Base-by-base conservation (phyloP, 73 alveolate genomes). In the Loxodes magnus region DNA sequence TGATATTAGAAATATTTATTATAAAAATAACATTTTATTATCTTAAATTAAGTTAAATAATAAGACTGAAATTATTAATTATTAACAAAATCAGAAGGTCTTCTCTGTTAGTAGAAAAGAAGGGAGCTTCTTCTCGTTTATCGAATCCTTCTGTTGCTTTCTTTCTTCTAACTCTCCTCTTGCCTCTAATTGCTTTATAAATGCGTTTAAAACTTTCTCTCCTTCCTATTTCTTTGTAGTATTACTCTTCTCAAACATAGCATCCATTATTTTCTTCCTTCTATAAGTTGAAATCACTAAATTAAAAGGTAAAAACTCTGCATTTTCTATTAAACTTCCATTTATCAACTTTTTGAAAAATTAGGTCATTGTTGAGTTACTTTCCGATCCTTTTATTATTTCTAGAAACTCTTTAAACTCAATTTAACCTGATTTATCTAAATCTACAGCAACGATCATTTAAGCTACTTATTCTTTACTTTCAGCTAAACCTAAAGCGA, bases 401-500 rank as follows among this genome's bases (percentile, higher is more conserved):
- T 77, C 57, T 16, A 85, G 75, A 64, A 88, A 88, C 64, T 88
- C 98, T 17, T 82, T 87, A 51, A 85, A 88, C 59, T 88, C 96
- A 28, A 88, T 83, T 38, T 78, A 50, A 28, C 88, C 86, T 21
- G 94, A 56, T 19, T 88, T 92, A 64, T 88, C 97, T 10, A 65
- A 89, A 64, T 88, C 96, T 6, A 88, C 97, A 35, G 61, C 66
- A 3, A 43, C 51, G 35, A 88, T 79, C 25, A 88, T 73, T 50
- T 74, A 72, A 46, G 73, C 69, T 0, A 88, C 94, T 75, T 88
- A 77, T 12, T 79, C 82, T 43, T 96, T 55, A 29, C 52, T 73
- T 43, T 88, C 87, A 1, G 86, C 97, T 21, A 88, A 64, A 0
- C 97, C 97, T 28, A 88, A 64, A 35, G 96, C 94, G 27, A 88